Evolutionary conservation across 495 filamentous ascomycete species (phyloP).

Genomic region (Talaromyces trachyspermus): DNA sequence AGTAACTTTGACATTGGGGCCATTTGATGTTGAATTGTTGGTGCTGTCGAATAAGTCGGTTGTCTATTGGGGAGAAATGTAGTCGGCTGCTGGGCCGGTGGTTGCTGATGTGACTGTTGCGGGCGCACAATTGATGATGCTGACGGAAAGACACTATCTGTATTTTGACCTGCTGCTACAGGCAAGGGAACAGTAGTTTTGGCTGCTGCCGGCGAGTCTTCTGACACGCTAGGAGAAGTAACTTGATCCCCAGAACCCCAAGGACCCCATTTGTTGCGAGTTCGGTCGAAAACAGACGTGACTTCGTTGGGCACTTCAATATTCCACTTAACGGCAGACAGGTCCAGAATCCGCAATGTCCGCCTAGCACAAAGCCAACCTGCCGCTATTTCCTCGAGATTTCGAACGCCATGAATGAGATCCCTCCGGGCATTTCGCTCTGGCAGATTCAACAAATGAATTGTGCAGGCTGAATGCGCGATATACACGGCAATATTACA

Average conservation of each 20-base stretch:
- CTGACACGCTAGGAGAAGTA: slow-evolving; percentile 28
- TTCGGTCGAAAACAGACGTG: slow-evolving; percentile 58
- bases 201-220: slow-evolving; percentile 18
- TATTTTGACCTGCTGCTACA: slow-evolving; percentile 10
- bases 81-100: background rate
- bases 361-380: slow-evolving; percentile 86
- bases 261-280: slow-evolving; percentile 47
- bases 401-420: slow-evolving; percentile 81
- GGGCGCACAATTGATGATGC: slow-evolving; percentile 4
- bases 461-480: slow-evolving; percentile 83
- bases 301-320: slow-evolving; percentile 84
- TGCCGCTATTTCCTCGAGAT: slow-evolving; percentile 93
- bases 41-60: background rate
- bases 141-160: slow-evolving; percentile 16
- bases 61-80: background rate
- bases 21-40: background rate
- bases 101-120: slow-evolving; percentile 10
- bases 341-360: slow-evolving; percentile 75
- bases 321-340: slow-evolving; percentile 83
- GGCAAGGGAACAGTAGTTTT: slow-evolving; percentile 3
- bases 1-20: background rate
- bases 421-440: slow-evolving; percentile 85
- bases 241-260: slow-evolving; percentile 39
- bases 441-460: slow-evolving; percentile 87
- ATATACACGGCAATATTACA: slow-evolving; percentile 96